Conservation (phyloP, 2,329 filamentous ascomycete genomes). For the Trichoderma harzianum region DNA sequence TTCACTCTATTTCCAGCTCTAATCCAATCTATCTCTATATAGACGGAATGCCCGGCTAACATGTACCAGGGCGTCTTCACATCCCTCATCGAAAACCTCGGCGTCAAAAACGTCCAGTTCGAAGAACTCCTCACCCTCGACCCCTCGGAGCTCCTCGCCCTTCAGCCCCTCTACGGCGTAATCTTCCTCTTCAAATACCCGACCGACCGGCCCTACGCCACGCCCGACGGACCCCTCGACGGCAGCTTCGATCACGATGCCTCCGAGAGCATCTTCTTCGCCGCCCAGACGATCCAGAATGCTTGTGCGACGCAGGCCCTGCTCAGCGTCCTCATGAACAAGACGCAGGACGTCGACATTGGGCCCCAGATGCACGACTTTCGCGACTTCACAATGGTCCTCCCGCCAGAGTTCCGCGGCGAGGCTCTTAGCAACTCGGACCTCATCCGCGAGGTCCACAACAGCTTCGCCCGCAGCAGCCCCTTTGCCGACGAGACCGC, state of each 20-base stretch:
- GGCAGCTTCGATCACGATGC: constrained; percentile 76
- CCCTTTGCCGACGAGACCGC: constrained; percentile 93
- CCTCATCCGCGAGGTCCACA: constrained; percentile 75
- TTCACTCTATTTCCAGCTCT: not conserved
- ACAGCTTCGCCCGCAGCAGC: constrained; percentile 81
- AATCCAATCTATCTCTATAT: not conserved
- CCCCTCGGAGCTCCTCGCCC: constrained; percentile 64
- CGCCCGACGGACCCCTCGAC: constrained; percentile 66
- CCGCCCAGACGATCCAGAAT: constrained; percentile 96
- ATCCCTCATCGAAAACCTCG: constrained; percentile 85
- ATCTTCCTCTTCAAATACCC: constrained; percentile 99
- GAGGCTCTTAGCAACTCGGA: constrained; percentile 62
- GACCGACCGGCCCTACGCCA: constrained; percentile 61
- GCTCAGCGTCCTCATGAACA: constrained; percentile 86
- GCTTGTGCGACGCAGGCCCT: constrained; percentile 96
- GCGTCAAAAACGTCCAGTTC: constrained; percentile 91
- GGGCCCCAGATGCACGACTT: constrained; percentile 71
- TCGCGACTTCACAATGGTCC: constrained; percentile 81
- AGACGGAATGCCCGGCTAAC: not conserved
- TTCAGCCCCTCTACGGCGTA: constrained; percentile 84
- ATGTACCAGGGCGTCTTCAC: constrained; percentile 80
- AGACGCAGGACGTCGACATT: constrained; percentile 67
- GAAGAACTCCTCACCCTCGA: constrained; percentile 94
- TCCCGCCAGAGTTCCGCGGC: constrained; percentile 69
- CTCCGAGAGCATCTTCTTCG: constrained; percentile 82